Conservation (phyloP, 1,284 basidiomycete genomes). For the Trichosporon sp. region DNA sequence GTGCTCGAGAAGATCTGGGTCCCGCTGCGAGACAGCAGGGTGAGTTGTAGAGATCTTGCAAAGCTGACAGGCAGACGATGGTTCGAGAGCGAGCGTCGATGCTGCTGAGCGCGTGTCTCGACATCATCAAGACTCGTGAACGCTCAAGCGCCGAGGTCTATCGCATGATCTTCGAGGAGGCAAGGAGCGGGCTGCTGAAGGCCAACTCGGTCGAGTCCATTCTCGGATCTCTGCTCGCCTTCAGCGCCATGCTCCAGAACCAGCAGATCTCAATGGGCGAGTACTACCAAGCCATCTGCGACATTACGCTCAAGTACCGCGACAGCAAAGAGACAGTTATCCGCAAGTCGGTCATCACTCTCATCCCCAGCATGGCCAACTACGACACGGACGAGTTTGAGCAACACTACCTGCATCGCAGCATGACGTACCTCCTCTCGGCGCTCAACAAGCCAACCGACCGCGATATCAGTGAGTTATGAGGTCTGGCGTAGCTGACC, state of each 20-base stretch:
- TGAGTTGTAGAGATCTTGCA: slow-evolving; percentile 53
- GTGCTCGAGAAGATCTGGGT: slow-evolving; percentile 90
- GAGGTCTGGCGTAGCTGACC: slow-evolving; percentile 14
- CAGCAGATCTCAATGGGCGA: slow-evolving; percentile 96
- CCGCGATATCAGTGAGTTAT: slow-evolving; percentile 72
- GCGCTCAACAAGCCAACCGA: slow-evolving; percentile 89
- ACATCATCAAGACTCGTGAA: slow-evolving; percentile 70
- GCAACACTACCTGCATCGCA: slow-evolving; percentile 82
- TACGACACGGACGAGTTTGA: slow-evolving; percentile 91
- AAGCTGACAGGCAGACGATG: slow-evolving; percentile 55
- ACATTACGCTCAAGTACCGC: slow-evolving; percentile 85
- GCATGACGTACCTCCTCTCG: slow-evolving; percentile 85
- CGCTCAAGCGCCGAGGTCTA: slow-evolving; percentile 62
- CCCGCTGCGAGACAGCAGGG: slow-evolving; percentile 78
- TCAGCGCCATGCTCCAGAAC: slow-evolving; percentile 87
- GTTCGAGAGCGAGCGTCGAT: slow-evolving; percentile 90
- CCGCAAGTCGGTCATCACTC: slow-evolving; percentile 87
- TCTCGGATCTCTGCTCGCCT: slow-evolving; percentile 89
- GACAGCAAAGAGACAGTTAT: slow-evolving; percentile 84
- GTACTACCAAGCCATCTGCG: slow-evolving; percentile 83
- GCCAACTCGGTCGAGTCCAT: slow-evolving; percentile 74
- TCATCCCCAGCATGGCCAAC: slow-evolving; percentile 90
- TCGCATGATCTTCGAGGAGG: slow-evolving; percentile 81
- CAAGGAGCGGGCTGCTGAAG: slow-evolving; percentile 80
- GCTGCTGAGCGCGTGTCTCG: slow-evolving; percentile 82